These are phyloP conservation scores for Cokeromyces recurvatus DNA, from an alignment of 371 early-diverging fungal genomes.

Conservation along the genomic window DNA sequence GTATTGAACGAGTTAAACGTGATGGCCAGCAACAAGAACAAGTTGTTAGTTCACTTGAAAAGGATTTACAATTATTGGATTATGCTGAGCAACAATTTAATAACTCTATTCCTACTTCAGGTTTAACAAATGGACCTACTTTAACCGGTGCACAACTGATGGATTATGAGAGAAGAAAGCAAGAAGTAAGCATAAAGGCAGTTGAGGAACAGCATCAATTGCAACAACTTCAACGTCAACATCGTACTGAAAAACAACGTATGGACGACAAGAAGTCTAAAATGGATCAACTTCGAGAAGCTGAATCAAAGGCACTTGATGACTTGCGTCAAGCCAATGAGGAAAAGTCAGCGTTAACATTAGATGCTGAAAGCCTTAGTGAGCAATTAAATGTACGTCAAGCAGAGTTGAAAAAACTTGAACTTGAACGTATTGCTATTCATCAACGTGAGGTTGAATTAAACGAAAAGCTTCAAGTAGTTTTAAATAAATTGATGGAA, in stretches of 20 bases:
- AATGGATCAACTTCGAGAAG: constrained; percentile 44
- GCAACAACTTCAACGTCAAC: constrained; percentile 60
- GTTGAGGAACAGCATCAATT: constrained; percentile 66
- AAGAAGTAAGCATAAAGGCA: constrained; percentile 64
- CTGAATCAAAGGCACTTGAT: constrained; percentile 27
- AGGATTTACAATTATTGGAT: constrained; percentile 12
- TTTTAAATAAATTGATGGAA: constrained; percentile 69
- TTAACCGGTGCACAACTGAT: constrained; percentile 37
- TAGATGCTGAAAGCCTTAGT: constrained; percentile 17
- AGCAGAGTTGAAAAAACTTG: constrained; percentile 34
- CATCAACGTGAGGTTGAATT: constrained; percentile 61
- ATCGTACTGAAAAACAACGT: constrained; percentile 60
- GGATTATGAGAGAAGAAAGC: constrained; percentile 64
- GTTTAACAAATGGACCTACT: constrained; percentile 5
- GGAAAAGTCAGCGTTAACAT: constrained; percentile 18
- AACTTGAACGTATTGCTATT: constrained; percentile 38
- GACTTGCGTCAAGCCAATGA: constrained; percentile 26
- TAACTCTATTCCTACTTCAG: constrained; percentile 8
- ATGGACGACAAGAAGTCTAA: constrained; percentile 57
- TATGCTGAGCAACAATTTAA: constrained; percentile 6
- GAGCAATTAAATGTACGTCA: constrained; percentile 28
- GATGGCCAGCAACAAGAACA: constrained; percentile 53
- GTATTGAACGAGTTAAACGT: constrained; percentile 46
- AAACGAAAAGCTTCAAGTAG: constrained; percentile 79
- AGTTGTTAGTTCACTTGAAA: constrained; percentile 19